Evolutionary conservation across 805 yeast genomes (phyloP).

Genomic region (Kregervanrija pseudodelftensis): DNA sequence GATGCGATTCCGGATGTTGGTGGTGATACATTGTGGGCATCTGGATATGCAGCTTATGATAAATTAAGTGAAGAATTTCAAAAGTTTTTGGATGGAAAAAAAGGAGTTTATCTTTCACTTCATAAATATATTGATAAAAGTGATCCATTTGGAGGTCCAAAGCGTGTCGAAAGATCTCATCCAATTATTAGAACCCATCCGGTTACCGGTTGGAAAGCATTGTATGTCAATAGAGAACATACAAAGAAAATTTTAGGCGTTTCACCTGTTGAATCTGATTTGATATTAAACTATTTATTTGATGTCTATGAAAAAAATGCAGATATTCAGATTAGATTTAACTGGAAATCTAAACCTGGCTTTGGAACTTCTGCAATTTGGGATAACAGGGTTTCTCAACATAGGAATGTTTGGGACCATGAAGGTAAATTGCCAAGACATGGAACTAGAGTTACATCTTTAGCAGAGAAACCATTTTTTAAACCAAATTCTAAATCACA

Average conservation of each 20-base stretch:
- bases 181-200: constrained; percentile 61
- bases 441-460: constrained; percentile 43
- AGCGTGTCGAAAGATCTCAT: constrained; percentile 47
- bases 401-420: constrained; percentile 36
- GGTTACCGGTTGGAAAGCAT: constrained; percentile 54
- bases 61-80: constrained; percentile 45
- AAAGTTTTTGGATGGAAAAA: constrained; percentile 44
- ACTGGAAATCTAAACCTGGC: constrained; percentile 33
- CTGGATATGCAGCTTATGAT: constrained; percentile 52
- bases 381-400: constrained; percentile 41
- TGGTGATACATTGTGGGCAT: constrained; percentile 50
- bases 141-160: constrained; percentile 39
- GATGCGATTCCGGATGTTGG: constrained; percentile 47
- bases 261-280: constrained; percentile 39
- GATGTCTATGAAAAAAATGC: constrained; percentile 40
- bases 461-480: constrained; percentile 46
- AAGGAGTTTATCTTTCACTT: constrained; percentile 37
- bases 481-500: constrained; percentile 42
- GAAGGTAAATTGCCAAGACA: constrained; percentile 36
- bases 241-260: constrained; percentile 45
- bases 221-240: constrained; percentile 45
- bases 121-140: constrained; percentile 32
- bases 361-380: constrained; percentile 39
- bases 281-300: constrained; percentile 37
- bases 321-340: constrained; percentile 48